phyloP scores from a whole-genome alignment of 2,329 filamentous ascomycete genomes.

The Ceratocystis eucalypticola region DNA sequence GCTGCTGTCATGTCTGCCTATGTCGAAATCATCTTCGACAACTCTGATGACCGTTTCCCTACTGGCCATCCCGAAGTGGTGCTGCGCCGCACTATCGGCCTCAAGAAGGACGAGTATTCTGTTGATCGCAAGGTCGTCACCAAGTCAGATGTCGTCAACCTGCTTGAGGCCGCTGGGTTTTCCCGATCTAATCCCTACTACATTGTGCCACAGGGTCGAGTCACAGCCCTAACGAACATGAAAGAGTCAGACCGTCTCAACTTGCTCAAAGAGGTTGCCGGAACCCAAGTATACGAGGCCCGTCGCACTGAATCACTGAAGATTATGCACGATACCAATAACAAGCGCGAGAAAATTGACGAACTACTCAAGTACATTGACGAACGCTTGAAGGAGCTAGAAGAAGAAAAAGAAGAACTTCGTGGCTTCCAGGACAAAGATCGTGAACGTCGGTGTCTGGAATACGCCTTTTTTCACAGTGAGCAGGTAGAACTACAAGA shows the following conservation, averaged over 20 bases:
- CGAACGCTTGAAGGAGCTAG: slow-evolving; percentile 72
- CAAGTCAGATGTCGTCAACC: slow-evolving; percentile 84
- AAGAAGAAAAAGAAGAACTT: slow-evolving; percentile 94
- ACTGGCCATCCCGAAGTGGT: slow-evolving; percentile 85
- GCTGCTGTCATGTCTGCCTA: slow-evolving; percentile 99
- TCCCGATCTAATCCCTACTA: slow-evolving; percentile 97
- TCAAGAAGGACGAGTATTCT: slow-evolving; percentile 98
- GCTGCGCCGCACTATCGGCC: slow-evolving; percentile 81
- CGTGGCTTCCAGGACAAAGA: slow-evolving; percentile 92
- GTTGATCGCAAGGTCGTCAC: slow-evolving; percentile 94
- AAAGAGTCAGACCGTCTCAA: slow-evolving; percentile 85
- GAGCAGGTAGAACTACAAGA: slow-evolving; percentile 70
- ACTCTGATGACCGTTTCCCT: slow-evolving; percentile 87
- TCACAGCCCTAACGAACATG: slow-evolving; percentile 96
- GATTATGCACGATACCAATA: slow-evolving; percentile 93
- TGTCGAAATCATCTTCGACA: slow-evolving; percentile 98
- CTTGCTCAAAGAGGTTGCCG: slow-evolving; percentile 92
- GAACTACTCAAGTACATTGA: slow-evolving; percentile 85
- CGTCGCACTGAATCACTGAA: slow-evolving; percentile 83
- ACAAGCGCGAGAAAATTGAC: slow-evolving; percentile 89
- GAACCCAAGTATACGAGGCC: slow-evolving; percentile 92
- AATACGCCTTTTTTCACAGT: slow-evolving; percentile 87
- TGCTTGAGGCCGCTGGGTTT: slow-evolving; percentile 91
- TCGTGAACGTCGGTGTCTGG: slow-evolving; percentile 74
- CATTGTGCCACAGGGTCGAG: slow-evolving; percentile 93